phyloP scores from a whole-genome alignment of 371 early-diverging fungal species.

The Dinochytrium kinnereticum region DNA sequence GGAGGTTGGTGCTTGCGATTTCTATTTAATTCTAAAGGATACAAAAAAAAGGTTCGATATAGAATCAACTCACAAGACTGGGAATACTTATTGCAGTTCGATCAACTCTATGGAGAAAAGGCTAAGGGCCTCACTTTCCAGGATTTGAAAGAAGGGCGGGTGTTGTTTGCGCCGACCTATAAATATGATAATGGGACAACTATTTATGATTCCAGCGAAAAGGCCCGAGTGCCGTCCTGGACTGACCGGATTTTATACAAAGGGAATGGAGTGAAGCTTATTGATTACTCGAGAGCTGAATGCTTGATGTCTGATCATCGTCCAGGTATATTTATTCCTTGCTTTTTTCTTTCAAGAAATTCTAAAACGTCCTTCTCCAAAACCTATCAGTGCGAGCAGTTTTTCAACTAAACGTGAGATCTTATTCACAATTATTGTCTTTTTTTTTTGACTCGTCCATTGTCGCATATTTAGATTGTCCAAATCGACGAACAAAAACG shows the following conservation, averaged over 20 bases:
- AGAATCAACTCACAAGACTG: constrained; percentile 28
- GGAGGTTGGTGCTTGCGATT: constrained; percentile 56
- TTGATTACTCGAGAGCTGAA: constrained; percentile 69
- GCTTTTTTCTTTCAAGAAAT: constrained; percentile 4
- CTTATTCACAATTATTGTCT: no score
- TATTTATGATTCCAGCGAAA: constrained; percentile 87
- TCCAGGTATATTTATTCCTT: constrained; percentile 47
- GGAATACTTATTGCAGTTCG: constrained; percentile 23
- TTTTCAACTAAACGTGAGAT: no score
- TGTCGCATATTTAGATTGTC: constrained; percentile 10
- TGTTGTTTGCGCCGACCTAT: constrained; percentile 91
- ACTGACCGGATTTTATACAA: constrained; percentile 82
- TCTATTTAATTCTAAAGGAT: no score
- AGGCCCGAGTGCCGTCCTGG: constrained; percentile 86
- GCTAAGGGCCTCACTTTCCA: constrained; percentile 67
- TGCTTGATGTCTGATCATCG: constrained; percentile 75
- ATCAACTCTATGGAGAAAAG: constrained; percentile 75
- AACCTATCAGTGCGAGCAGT: neutral
- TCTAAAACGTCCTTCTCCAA: neutral
- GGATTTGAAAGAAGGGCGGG: constrained; percentile 79
- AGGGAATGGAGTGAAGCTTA: constrained; percentile 54
- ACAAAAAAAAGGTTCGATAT: constrained; percentile 30
- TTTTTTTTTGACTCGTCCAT: no score
- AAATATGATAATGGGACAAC: constrained; percentile 87
- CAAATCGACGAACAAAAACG: constrained; percentile 30